phyloP scores from a whole-genome alignment of 805 yeast genomes.

The Teunomyces pallodes region DNA sequence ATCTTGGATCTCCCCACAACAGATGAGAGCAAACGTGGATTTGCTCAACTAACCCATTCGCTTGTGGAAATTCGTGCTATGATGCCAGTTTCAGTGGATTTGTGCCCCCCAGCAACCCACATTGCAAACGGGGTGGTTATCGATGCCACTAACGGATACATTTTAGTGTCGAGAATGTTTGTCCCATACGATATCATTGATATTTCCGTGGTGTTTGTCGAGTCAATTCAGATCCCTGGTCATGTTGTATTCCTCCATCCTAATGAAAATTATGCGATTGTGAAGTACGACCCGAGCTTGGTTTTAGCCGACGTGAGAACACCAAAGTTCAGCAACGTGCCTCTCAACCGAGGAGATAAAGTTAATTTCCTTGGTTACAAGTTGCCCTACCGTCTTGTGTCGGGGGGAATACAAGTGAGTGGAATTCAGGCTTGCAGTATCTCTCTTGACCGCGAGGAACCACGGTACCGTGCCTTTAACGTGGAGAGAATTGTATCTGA shows the following conservation, averaged over 20 bases:
- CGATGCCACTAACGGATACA: conserved; percentile 78
- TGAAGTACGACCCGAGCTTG: conserved; percentile 75
- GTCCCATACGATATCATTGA: conserved; percentile 85
- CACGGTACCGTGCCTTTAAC: conserved; percentile 84
- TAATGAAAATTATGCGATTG: conserved; percentile 77
- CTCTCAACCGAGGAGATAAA: conserved; percentile 72
- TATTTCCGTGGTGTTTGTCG: conserved; percentile 76
- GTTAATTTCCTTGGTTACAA: conserved; percentile 81
- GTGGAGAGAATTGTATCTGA: conserved; percentile 76
- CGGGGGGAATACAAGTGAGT: conserved; percentile 73
- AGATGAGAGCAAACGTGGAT: conserved; percentile 37
- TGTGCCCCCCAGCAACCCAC: conserved; percentile 61
- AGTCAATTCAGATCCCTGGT: conserved; percentile 77
- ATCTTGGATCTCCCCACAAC: conserved; percentile 68
- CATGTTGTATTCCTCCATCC: conserved; percentile 84
- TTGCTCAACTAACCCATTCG: conserved; percentile 59
- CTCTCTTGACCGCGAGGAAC: conserved; percentile 64
- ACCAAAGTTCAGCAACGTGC: conserved; percentile 56
- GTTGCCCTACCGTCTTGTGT: conserved; percentile 61
- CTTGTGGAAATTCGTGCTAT: conserved; percentile 68
- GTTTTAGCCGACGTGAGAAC: conserved; percentile 70
- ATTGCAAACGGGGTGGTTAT: conserved; percentile 71
- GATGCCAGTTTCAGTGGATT: conserved; percentile 72
- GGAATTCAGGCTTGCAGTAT: conserved; percentile 73
- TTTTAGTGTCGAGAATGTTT: conserved; percentile 69